These are phyloP conservation scores for Pythium phragmitis DNA, from an alignment of 352 stramenopile genomes.

Conservation along the genomic window DNA sequence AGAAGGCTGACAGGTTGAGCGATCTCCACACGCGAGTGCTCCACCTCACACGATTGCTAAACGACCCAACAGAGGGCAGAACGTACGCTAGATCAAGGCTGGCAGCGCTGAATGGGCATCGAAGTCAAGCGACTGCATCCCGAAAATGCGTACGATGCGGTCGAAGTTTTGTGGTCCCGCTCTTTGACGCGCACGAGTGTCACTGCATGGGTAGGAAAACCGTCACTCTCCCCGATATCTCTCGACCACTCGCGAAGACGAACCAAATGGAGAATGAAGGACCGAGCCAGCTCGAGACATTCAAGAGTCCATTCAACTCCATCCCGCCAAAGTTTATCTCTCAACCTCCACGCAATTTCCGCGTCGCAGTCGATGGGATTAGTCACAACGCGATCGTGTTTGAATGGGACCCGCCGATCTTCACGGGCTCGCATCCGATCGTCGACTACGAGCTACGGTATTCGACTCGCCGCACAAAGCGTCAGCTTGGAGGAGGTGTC, in stretches of 20 bases:
- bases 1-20: constrained; percentile 46
- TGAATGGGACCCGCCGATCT: constrained; percentile 66
- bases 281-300: background rate
- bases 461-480: constrained; percentile 28
- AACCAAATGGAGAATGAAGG: constrained; percentile 11
- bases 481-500: background rate
- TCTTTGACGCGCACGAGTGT: constrained; percentile 32
- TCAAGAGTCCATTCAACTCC: background rate
- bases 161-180: constrained; percentile 34
- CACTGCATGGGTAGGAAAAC: constrained; percentile 27
- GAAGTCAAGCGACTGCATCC: constrained; percentile 29
- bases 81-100: constrained; percentile 49
- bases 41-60: constrained; percentile 40
- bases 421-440: constrained; percentile 63
- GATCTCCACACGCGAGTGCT: constrained; percentile 48
- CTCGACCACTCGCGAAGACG: background rate
- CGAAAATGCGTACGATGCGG: constrained; percentile 36
- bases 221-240: constrained; percentile 15
- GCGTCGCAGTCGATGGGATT: constrained; percentile 31
- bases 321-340: constrained; percentile 44
- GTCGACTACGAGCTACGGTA: constrained; percentile 67
- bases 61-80: constrained; percentile 39
- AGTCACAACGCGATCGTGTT: constrained; percentile 47
- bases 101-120: constrained; percentile 34
- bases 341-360: constrained; percentile 63